phyloP scores from a whole-genome alignment of 176 grass and related monocot genomes.

The Aegilops umbellulata region DNA sequence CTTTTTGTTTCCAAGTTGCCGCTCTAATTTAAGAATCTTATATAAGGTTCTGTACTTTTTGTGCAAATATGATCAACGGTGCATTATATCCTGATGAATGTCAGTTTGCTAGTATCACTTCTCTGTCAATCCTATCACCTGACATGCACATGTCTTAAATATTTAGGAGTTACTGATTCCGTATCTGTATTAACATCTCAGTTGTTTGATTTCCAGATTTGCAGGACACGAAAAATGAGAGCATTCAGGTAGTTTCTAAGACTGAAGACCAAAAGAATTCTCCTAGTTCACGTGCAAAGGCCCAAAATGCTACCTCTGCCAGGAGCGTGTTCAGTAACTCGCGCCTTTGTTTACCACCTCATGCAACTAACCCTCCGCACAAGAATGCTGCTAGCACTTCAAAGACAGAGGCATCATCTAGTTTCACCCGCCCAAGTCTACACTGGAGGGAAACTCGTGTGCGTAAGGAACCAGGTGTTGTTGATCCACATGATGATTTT shows the following conservation, averaged over 20 bases:
- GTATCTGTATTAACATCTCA: neutral
- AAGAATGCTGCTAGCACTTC: slow-evolving; percentile 34
- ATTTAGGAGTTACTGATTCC: neutral
- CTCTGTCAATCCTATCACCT: neutral
- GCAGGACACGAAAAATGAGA: slow-evolving; percentile 38
- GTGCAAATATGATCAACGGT: neutral
- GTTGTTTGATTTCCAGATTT: slow-evolving; percentile 37
- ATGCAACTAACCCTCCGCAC: slow-evolving; percentile 13
- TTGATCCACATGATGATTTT: slow-evolving; percentile 81
- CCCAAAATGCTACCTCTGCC: slow-evolving; percentile 20
- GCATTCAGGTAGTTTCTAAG: slow-evolving; percentile 17
- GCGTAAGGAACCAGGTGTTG: slow-evolving; percentile 54
- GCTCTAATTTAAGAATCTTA: neutral
- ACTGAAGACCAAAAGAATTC: slow-evolving; percentile 27
- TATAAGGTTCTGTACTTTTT: neutral
- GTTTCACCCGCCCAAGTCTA: slow-evolving; percentile 16
- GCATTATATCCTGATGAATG: neutral
- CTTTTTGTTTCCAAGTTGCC: neutral
- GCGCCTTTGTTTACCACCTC: slow-evolving; percentile 21
- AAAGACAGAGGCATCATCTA: slow-evolving; percentile 41
- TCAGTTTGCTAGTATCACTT: neutral
- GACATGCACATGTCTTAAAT: neutral
- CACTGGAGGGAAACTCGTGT: slow-evolving; percentile 67
- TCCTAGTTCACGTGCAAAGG: slow-evolving; percentile 16
- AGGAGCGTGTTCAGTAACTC: slow-evolving; percentile 35